These are phyloP conservation scores for Ophiocordyceps sinensis DNA, from an alignment of 2,329 filamentous ascomycete species.

Conservation along the genomic window DNA sequence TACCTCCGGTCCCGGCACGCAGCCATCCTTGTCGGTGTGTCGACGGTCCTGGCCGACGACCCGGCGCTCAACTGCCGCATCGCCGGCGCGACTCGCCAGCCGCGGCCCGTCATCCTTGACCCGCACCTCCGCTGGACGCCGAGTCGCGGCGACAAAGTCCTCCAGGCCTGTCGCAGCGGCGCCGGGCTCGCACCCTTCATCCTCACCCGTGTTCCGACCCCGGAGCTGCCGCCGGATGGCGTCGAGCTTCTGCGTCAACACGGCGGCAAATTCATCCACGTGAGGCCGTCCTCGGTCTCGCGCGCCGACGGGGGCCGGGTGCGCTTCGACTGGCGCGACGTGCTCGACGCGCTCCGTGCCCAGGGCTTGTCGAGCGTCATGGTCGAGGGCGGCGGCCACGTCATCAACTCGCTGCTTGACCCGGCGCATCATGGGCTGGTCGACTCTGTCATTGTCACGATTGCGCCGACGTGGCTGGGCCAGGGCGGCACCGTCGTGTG, in stretches of 20 bases:
- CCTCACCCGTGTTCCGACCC: conserved; percentile 33
- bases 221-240: conserved; percentile 29
- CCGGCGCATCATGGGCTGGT: conserved; percentile 46
- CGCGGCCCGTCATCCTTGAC: conserved; percentile 71
- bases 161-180: conserved; percentile 48
- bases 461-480: conserved; percentile 85
- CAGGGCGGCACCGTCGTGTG: conserved; percentile 66
- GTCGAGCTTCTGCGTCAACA: conserved; percentile 26
- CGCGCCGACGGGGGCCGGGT: conserved; percentile 20
- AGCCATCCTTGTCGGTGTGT: conserved; percentile 73
- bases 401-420: conserved; percentile 71
- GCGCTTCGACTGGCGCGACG: conserved; percentile 47
- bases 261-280: conserved; percentile 36
- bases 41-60: conserved; percentile 73
- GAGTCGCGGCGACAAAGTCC: conserved; percentile 43
- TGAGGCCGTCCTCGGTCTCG: conserved; percentile 16
- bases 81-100: conserved; percentile 44
- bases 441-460: conserved; percentile 70
- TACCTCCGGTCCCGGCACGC: conserved; percentile 70
- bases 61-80: conserved; percentile 75
- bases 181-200: conserved; percentile 62
- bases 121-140: conserved; percentile 62
- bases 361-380: conserved; percentile 66
- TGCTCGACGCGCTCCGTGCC: conserved; percentile 41
- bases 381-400: conserved; percentile 74